Evolutionary conservation across 495 filamentous ascomycete species (phyloP).

Genomic region (Bryoglossum gracile): DNA sequence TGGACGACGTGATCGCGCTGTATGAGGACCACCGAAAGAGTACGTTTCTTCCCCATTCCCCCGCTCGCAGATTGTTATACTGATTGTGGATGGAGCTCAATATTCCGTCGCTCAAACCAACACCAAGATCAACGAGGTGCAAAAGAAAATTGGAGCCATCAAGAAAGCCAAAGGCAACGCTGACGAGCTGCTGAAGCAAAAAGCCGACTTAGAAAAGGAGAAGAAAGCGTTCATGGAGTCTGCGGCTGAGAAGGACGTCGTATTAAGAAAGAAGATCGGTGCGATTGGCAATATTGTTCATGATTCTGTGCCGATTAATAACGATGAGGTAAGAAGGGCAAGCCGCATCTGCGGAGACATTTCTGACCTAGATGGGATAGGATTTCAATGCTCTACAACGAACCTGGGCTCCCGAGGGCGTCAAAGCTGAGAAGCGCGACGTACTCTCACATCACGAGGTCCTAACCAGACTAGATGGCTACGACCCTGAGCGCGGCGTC

Average conservation of each 20-base stretch:
- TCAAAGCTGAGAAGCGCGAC: conserved; percentile 58
- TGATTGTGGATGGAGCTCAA: conserved; percentile 43
- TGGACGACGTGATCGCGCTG: conserved; percentile 83
- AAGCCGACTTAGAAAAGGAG: conserved; percentile 65
- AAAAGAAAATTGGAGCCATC: conserved; percentile 85
- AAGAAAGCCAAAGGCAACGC: conserved; percentile 94
- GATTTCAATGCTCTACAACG: conserved; percentile 74
- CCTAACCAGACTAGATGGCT: conserved; percentile 77
- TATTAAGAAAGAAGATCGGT: conserved; percentile 69
- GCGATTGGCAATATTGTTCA: conserved; percentile 92
- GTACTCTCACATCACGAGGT: conserved; percentile 93
- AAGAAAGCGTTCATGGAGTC: conserved; percentile 70
- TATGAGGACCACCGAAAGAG: conserved; percentile 82
- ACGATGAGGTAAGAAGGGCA: conserved; percentile 59
- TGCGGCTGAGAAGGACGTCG: conserved; percentile 64
- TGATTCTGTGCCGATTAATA: conserved; percentile 79
- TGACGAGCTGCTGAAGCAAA: conserved; percentile 63
- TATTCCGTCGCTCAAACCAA: conserved; percentile 76
- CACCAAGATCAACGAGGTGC: conserved; percentile 74
- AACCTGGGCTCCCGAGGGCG: conserved; percentile 71
- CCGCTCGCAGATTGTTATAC: not conserved
- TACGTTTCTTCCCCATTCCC: conserved; percentile 29
- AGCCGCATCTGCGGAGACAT: not conserved
- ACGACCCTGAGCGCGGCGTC: conserved; percentile 86
- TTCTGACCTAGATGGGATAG: conserved; percentile 28